phyloP scores from a whole-genome alignment of 768 basidiomycete species.

The Calocybe cyanea region DNA sequence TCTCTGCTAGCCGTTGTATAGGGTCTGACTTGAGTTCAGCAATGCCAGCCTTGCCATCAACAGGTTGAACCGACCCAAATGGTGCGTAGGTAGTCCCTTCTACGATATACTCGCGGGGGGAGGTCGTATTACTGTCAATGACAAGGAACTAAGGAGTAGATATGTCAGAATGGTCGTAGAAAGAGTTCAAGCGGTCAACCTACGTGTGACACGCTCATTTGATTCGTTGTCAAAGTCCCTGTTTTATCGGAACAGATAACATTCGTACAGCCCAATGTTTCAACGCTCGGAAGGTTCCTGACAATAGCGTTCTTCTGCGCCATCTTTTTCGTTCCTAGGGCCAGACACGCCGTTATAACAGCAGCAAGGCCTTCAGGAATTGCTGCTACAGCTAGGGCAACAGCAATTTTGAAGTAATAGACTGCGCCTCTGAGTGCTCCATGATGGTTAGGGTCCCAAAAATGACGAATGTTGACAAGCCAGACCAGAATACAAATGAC shows the following conservation, averaged over 20 bases:
- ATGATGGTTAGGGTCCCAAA: slow-evolving; percentile 92
- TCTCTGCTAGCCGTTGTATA: slow-evolving; percentile 84
- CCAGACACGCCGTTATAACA: slow-evolving; percentile 95
- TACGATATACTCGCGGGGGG: slow-evolving; percentile 68
- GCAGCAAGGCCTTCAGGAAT: slow-evolving; percentile 99
- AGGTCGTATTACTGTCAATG: slow-evolving; percentile 49
- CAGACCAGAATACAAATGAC: slow-evolving; percentile 98
- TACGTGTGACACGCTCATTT: slow-evolving; percentile 92
- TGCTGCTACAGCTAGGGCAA: slow-evolving; percentile 96
- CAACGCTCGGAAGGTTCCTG: slow-evolving; percentile 91
- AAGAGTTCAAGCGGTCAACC: slow-evolving; percentile 11
- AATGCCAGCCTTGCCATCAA: slow-evolving; percentile 56
- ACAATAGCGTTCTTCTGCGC: slow-evolving; percentile 99
- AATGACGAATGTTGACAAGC: slow-evolving; percentile 96
- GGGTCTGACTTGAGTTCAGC: slow-evolving; percentile 63
- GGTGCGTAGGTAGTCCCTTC: slow-evolving; percentile 95
- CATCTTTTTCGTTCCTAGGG: slow-evolving; percentile 98
- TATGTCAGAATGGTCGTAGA: background rate
- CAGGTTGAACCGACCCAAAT: slow-evolving; percentile 63
- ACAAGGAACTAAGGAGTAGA: slow-evolving; percentile 60
- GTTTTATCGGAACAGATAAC: slow-evolving; percentile 99
- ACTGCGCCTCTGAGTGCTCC: slow-evolving; percentile 90
- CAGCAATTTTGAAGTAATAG: slow-evolving; percentile 99
- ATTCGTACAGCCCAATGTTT: slow-evolving; percentile 96
- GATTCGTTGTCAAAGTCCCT: slow-evolving; percentile 92